Evolutionary conservation across 805 yeast species (phyloP).

Genomic region (Kluyveromyces siamensis): DNA sequence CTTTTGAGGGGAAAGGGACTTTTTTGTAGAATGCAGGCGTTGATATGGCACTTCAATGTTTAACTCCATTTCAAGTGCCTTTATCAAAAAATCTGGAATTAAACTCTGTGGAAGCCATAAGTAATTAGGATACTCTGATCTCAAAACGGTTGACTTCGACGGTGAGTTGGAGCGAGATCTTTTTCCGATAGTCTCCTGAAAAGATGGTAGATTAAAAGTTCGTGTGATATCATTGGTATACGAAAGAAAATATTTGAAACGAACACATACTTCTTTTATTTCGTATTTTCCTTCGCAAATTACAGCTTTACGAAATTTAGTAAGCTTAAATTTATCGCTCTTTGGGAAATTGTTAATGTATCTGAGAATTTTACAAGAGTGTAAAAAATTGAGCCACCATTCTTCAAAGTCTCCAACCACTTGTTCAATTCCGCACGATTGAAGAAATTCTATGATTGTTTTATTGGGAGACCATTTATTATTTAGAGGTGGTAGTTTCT

Average conservation of each 20-base stretch:
- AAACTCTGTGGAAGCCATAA: background rate
- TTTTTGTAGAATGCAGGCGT: background rate
- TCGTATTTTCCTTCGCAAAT: background rate
- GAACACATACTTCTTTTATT: background rate
- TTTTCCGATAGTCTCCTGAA: background rate
- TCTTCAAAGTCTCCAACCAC: slow-evolving; percentile 16
- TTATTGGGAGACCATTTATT: background rate
- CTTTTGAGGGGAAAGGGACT: background rate
- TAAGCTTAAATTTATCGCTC: background rate
- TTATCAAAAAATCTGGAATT: background rate
- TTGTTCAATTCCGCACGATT: slow-evolving; percentile 9
- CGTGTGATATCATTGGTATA: background rate
- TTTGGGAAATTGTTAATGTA: background rate
- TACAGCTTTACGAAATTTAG: background rate
- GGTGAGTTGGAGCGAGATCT: background rate
- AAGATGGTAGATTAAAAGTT: background rate
- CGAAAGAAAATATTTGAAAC: background rate
- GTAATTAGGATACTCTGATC: background rate
- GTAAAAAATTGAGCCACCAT: slow-evolving; percentile 24
- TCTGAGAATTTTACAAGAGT: slow-evolving; percentile 5
- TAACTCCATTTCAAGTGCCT: background rate
- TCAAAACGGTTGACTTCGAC: background rate
- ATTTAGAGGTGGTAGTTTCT: background rate
- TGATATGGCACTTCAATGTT: background rate
- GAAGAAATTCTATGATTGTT: slow-evolving; percentile 5